A percentile compares a stretch with the other conserved stretches of the same genome.
Evolutionary conservation across 1,284 basidiomycete species (phyloP).

Genomic region (Cryptococcus sp.): DNA sequence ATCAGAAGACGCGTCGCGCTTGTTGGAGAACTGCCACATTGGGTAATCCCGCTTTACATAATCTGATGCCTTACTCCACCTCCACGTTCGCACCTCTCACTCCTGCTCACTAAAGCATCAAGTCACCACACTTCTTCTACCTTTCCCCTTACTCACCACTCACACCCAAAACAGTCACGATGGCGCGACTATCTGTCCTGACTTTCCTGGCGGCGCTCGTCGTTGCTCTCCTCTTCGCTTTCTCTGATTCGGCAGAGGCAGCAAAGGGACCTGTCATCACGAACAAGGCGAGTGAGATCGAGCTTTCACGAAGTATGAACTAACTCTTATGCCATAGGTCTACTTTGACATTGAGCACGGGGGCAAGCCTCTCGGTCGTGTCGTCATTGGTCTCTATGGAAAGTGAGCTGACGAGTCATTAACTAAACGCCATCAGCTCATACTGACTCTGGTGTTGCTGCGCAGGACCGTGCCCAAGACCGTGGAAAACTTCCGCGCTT

Average conservation of each 20-base stretch:
- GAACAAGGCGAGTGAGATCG: constrained; percentile 59
- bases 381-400: constrained; percentile 82
- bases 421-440: not conserved
- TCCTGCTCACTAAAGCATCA: too few relatives aligned
- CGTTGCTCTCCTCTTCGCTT: constrained; percentile 59
- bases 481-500: constrained; percentile 68
- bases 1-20: not conserved
- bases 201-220: constrained; percentile 67
- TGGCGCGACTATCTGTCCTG: constrained; percentile 62
- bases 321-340: constrained; percentile 53
- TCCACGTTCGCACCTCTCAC: too few relatives aligned
- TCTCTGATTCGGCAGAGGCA: constrained; percentile 39
- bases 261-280: constrained; percentile 71
- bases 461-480: constrained; percentile 75
- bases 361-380: constrained; percentile 74
- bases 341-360: constrained; percentile 93
- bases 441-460: not conserved
- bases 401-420: constrained; percentile 52
- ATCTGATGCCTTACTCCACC: too few relatives aligned
- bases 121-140: too few relatives aligned
- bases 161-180: constrained; percentile 18
- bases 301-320: not conserved
- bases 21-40: not conserved
- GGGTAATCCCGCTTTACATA: not conserved
- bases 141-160: too few relatives aligned